phyloP scores from a whole-genome alignment of 306 rosid species.

The Sicyos baderoa region DNA sequence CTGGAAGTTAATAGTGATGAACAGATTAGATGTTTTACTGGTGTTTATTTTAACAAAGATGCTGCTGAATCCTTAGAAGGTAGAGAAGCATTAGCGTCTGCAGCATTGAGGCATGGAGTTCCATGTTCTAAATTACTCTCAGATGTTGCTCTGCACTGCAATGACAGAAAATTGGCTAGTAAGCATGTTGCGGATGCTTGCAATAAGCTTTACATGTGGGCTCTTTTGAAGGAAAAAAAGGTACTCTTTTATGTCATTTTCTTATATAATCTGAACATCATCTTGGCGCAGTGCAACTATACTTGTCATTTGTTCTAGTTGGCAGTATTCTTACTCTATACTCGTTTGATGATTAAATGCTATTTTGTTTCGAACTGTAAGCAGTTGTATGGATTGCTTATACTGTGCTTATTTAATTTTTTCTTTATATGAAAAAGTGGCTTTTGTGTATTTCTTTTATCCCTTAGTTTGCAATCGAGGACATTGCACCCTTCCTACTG shows the following conservation, averaged over 20 bases:
- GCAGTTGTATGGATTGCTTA: neutral
- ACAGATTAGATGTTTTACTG: slow-evolving; percentile 52
- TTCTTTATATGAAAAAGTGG: neutral
- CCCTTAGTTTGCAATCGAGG: too few species aligned
- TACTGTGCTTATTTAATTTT: neutral
- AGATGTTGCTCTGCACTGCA: slow-evolving; percentile 57
- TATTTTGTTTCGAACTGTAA: neutral
- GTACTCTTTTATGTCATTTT: slow-evolving; percentile 29
- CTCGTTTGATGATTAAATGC: neutral
- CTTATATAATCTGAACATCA: neutral
- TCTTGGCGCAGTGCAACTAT: neutral
- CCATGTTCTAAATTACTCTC: slow-evolving; percentile 45
- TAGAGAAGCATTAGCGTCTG: slow-evolving; percentile 49
- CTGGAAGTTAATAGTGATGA: slow-evolving; percentile 27
- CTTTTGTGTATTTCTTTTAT: too few species aligned
- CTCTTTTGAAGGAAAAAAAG: slow-evolving; percentile 56
- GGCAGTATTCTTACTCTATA: neutral
- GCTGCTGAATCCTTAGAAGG: slow-evolving; percentile 63
- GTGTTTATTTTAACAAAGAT: slow-evolving; percentile 46
- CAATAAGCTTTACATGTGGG: slow-evolving; percentile 73
- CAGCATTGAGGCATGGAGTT: slow-evolving; percentile 59
- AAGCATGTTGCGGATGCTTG: slow-evolving; percentile 68
- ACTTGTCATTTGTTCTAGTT: neutral
- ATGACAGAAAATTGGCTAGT: slow-evolving; percentile 66
- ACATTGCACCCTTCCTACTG: too few species aligned